Conservation (phyloP, 345 rosid species). For the Brassica carinata region DNA sequence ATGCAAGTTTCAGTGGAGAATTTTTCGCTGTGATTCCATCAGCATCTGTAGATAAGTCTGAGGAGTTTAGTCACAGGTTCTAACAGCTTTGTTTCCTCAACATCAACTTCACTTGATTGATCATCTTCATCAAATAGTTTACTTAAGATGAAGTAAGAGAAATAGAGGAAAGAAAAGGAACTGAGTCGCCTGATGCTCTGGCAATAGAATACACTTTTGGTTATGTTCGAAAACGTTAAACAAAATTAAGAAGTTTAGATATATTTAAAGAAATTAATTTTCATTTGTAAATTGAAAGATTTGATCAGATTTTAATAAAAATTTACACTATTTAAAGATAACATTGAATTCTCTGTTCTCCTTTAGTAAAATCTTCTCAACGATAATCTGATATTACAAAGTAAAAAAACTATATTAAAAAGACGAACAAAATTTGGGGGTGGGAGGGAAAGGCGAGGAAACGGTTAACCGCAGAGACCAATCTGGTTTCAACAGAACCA, state of each 20-base stretch:
- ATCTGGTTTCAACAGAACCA: conserved; percentile 15
- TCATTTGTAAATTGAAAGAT: too few relatives aligned
- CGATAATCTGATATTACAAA: too few relatives aligned
- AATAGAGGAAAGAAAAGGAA: not conserved
- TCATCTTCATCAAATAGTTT: not conserved
- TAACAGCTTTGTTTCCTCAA: conserved; percentile 56
- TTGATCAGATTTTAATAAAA: too few relatives aligned
- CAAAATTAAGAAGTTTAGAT: too few relatives aligned
- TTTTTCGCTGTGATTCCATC: conserved; percentile 58
- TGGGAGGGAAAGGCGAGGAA: conserved; percentile 35
- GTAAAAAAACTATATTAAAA: not conserved
- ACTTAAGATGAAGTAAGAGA: not conserved
- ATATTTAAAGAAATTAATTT: too few relatives aligned
- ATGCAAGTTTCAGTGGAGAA: conserved; percentile 52
- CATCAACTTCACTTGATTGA: conserved; percentile 50
- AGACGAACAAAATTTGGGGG: conserved; percentile 6
- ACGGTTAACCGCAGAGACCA: conserved; percentile 29
- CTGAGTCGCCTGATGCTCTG: too few relatives aligned
- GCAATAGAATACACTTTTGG: too few relatives aligned
- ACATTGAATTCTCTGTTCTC: too few relatives aligned
- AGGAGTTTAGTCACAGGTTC: conserved; percentile 66
- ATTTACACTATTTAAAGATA: too few relatives aligned
- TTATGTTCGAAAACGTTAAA: too few relatives aligned
- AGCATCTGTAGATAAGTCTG: conserved; percentile 73
- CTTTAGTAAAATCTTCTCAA: too few relatives aligned